A percentile compares a stretch with the other conserved stretches of the same genome.
Evolutionary conservation across 345 rosid genomes (phyloP).

Genomic region (Corymbia maculata): DNA sequence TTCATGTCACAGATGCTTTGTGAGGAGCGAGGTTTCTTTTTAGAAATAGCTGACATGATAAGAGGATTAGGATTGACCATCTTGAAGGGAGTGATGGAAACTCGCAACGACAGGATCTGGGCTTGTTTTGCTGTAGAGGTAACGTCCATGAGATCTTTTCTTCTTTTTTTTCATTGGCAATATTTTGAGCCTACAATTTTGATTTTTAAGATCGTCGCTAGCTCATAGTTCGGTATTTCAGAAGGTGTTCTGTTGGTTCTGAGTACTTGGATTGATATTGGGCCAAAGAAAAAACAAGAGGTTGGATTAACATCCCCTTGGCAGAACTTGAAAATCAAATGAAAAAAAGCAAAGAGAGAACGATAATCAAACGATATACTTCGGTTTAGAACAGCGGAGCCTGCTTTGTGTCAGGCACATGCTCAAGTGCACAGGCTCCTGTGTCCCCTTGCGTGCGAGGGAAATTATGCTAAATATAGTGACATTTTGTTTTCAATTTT

Average conservation of each 20-base stretch:
- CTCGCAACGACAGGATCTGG: constrained; percentile 78
- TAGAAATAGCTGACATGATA: constrained; percentile 86
- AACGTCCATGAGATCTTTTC: background rate
- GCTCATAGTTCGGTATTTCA: background rate
- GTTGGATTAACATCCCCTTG: background rate
- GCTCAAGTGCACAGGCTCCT: background rate
- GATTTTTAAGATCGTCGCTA: background rate
- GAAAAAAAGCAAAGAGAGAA: background rate
- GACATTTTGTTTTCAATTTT: background rate
- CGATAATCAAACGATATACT: background rate
- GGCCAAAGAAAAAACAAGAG: background rate
- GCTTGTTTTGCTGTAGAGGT: constrained; percentile 93
- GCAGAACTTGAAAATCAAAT: background rate
- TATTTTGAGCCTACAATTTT: background rate
- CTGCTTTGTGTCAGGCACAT: background rate
- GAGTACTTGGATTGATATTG: background rate
- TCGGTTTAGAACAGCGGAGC: background rate
- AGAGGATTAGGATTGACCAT: constrained; percentile 82
- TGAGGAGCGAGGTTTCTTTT: constrained; percentile 81
- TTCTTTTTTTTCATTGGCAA: background rate
- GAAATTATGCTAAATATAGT: background rate
- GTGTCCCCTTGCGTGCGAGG: background rate
- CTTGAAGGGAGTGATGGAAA: constrained; percentile 87
- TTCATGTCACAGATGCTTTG: constrained; percentile 67
- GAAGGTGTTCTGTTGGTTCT: background rate